Evolutionary conservation across 495 filamentous ascomycete genomes (phyloP), one percentile per base, ranked within the genome.

Genomic region (Xylaria sp.): DNA sequence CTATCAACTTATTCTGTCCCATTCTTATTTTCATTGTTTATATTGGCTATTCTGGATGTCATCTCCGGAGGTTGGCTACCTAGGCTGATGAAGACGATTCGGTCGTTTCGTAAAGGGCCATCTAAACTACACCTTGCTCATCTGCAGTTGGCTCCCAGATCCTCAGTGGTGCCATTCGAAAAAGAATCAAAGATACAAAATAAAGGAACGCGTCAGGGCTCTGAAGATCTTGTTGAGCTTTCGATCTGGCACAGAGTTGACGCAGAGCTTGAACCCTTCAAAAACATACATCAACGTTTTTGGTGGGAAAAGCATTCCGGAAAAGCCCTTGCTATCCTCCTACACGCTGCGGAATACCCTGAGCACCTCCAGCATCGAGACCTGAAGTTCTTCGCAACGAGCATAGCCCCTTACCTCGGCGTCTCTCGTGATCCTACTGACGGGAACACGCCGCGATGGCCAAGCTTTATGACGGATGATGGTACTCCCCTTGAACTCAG

Each of bases 401-500:
- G 71, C 41, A 26, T 59, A 37, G 55, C 50, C 11, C 53, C 53
- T 58, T 68, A 31, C 21, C 69, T 72, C 5, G 70, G 69, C 24
- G 41, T 61, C 31, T 58, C 69, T 52, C 63, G 68, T 37, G 55
- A 59, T 29, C 35, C 31, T 63, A 48, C 53, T 14, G 33, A 40
- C 8, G 65, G 65, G 33, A 52, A 46, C 24, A 19, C 5, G 35
- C 12, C 15, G 9, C 48, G n/a, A 46, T 82, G 81, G 80, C 67
- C 68, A 21, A 82, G 80, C 67, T 82, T 80, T 67, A 82, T 81
- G 78, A 82, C 78, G 9, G 81, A 82, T 68, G 79, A 82, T 61
- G 61, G 72, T 66, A 76, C 71, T 8, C 81, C 80, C 11, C 75
- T 82, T 58, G 80, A 82, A 70, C 67, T 80, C 31, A 82, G 80